Conservation (phyloP, 208 protist genomes). For the Leptomonas pyrrhocoris region DNA sequence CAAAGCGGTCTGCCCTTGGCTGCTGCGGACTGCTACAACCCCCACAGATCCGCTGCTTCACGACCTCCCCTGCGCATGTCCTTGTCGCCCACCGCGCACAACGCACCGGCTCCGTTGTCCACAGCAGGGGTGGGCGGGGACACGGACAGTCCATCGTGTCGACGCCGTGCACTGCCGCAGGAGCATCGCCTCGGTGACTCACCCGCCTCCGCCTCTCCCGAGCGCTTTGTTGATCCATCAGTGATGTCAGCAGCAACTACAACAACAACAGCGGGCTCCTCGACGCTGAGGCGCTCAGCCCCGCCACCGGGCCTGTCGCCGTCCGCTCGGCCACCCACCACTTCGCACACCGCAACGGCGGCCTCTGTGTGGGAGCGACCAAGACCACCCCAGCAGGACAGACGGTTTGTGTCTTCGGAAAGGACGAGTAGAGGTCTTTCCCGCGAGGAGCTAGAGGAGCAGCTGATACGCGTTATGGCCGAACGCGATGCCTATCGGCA, state of each 20-base stretch:
- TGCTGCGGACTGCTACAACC: background rate
- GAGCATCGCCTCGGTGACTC: slow-evolving; percentile 27
- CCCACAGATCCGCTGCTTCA: background rate
- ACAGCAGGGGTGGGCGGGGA: slow-evolving; percentile 19
- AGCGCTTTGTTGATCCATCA: background rate
- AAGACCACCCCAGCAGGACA: background rate
- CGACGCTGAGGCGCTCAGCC: background rate
- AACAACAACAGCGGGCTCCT: background rate
- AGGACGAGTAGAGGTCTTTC: background rate
- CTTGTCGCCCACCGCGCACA: background rate
- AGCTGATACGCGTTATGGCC: slow-evolving; percentile 24
- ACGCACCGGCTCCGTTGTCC: background rate
- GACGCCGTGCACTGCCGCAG: slow-evolving; percentile 27
- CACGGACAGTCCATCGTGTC: slow-evolving; percentile 24
- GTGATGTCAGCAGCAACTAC: background rate
- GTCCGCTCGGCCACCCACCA: background rate
- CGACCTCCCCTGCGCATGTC: background rate
- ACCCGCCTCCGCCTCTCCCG: slow-evolving; percentile 1
- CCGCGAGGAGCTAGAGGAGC: slow-evolving; percentile 24
- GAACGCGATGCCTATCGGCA: slow-evolving; percentile 38
- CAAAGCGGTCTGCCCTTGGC: background rate
- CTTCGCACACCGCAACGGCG: background rate
- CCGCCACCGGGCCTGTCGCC: background rate
- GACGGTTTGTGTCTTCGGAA: background rate
- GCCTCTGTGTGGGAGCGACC: background rate